Percentiles rank a stretch among this genome's conserved stretches.
These are phyloP conservation scores for Cryptosporidium viatorum DNA, from an alignment of 169 alveolate species.

Conservation along the genomic window DNA sequence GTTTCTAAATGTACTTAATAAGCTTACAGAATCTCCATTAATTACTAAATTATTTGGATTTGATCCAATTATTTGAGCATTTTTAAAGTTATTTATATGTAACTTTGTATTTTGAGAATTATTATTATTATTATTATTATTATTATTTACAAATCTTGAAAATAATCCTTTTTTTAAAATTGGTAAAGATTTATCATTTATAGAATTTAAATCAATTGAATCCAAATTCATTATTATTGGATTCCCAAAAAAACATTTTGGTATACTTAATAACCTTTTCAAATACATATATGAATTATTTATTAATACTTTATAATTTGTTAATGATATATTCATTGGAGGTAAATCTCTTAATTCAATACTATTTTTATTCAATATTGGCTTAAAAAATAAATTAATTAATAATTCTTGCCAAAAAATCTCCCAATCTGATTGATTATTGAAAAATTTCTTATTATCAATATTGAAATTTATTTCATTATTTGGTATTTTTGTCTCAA, in stretches of 20 bases:
- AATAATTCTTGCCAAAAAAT: conserved; percentile 16
- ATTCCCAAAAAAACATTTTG: neutral
- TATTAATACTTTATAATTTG: neutral
- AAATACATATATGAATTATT: conserved; percentile 11
- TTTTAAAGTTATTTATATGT: neutral
- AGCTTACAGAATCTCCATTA: neutral
- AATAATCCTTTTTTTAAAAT: neutral
- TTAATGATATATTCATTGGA: conserved; percentile 14
- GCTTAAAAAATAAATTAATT: conserved; percentile 13
- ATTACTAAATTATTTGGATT: neutral
- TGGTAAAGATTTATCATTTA: neutral
- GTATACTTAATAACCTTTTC: neutral
- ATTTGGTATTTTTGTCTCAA: neutral
- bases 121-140: neutral
- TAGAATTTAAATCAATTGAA: neutral
- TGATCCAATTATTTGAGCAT: conserved; percentile 18
- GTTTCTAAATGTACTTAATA: neutral
- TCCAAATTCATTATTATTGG: conserved; percentile 16
- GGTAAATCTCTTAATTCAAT: conserved; percentile 31
- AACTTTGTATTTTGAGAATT: neutral
- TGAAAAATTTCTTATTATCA: neutral
- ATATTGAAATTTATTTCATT: neutral
- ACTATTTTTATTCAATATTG: conserved; percentile 19
- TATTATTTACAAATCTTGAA: neutral
- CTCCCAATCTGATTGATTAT: neutral